phyloP scores from a whole-genome alignment of 805 yeast species.

The baker's yeast (Saccharomyces cerevisiae) region DNA sequence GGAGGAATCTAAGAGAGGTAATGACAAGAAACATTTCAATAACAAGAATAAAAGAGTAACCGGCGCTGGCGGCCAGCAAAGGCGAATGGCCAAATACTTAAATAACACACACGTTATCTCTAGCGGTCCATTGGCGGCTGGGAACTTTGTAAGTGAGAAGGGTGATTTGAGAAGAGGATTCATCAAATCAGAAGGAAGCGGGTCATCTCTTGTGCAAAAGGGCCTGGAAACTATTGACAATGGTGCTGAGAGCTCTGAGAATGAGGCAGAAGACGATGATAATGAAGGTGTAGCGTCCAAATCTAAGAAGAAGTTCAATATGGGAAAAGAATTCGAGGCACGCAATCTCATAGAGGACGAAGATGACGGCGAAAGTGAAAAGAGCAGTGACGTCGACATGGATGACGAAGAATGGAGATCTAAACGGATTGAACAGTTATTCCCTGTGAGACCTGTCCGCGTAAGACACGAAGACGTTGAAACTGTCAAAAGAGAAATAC shows the following conservation, averaged over 20 bases:
- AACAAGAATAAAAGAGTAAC: slow-evolving; percentile 12
- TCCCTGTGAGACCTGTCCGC: slow-evolving; percentile 67
- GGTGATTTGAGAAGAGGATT: slow-evolving; percentile 20
- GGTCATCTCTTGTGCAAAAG: slow-evolving; percentile 17
- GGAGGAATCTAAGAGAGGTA: slow-evolving; percentile 6
- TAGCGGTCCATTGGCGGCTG: slow-evolving; percentile 67
- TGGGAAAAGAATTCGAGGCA: slow-evolving; percentile 52
- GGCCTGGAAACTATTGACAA: slow-evolving; percentile 19
- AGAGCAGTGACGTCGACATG: slow-evolving; percentile 13
- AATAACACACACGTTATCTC: slow-evolving; percentile 53
- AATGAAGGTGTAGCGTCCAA: slow-evolving; percentile 21
- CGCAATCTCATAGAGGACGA: slow-evolving; percentile 26
- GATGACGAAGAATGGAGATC: slow-evolving; percentile 24
- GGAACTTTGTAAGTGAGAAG: slow-evolving; percentile 32
- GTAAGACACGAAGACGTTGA: slow-evolving; percentile 36
- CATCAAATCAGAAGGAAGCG: slow-evolving; percentile 17
- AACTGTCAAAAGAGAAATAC: slow-evolving; percentile 26
- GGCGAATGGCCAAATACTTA: slow-evolving; percentile 25
- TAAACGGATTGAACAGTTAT: slow-evolving; percentile 32
- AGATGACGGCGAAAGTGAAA: slow-evolving; percentile 15
- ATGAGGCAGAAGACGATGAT: slow-evolving; percentile 36
- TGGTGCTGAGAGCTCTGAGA: slow-evolving; percentile 30
- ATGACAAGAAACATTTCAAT: slow-evolving; percentile 11
- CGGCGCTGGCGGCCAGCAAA: slow-evolving; percentile 14
- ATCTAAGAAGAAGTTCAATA: slow-evolving; percentile 41